A percentile compares a stretch with the other conserved stretches of the same genome.
phyloP scores from a whole-genome alignment of 2,329 filamentous ascomycete species.

The Colletotrichum falcatum region DNA sequence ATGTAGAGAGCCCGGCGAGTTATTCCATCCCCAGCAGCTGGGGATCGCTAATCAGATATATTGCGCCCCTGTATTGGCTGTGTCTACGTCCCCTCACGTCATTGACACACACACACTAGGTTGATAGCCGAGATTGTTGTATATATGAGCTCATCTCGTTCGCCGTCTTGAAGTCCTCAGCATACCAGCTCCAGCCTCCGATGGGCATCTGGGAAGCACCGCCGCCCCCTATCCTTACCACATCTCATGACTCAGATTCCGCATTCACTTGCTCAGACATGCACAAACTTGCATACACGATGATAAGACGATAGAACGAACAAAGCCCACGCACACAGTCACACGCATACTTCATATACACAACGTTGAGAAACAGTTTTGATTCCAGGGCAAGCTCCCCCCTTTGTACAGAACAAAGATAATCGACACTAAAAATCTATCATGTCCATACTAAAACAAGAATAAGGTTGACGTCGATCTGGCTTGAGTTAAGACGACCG shows the following conservation, averaged over 20 bases:
- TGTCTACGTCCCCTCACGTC: not conserved
- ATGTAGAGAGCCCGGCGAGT: not conserved
- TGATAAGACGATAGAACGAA: not conserved
- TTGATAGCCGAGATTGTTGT: constrained; percentile 25
- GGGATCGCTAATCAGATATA: constrained; percentile 3
- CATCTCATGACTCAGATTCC: not conserved
- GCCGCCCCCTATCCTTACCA: not conserved
- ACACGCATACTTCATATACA: not conserved
- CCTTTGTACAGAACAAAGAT: constrained; percentile 35
- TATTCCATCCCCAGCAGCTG: not conserved
- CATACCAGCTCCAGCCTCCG: too few relatives aligned
- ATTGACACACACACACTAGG: not conserved
- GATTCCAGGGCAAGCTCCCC: constrained; percentile 27
- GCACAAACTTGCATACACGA: not conserved
- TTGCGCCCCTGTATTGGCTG: constrained; percentile 5
- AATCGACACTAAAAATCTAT: constrained; percentile 39
- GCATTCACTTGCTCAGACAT: not conserved
- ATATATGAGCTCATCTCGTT: constrained; percentile 27
- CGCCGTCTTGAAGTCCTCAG: not conserved
- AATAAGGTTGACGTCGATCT: not conserved
- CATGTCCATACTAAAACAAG: constrained; percentile 30
- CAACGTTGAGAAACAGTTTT: constrained; percentile 13
- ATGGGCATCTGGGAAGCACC: not conserved
- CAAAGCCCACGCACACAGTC: too few relatives aligned
- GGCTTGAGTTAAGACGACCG: not conserved